Conservation (phyloP, 805 yeast species). For the Wickerhamomyces rabaulensis region DNA sequence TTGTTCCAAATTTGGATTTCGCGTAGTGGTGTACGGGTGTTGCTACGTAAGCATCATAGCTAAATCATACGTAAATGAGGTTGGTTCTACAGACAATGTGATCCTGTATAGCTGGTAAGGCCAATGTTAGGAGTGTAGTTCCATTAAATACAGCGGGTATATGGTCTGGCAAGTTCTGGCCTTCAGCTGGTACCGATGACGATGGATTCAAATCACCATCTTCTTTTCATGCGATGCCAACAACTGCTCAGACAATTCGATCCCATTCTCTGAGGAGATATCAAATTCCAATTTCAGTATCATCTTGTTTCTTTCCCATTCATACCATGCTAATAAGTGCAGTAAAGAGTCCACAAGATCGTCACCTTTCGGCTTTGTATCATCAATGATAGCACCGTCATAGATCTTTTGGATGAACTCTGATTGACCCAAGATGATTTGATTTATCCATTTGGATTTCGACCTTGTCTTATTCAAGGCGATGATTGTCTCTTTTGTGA, state of each 20-base stretch:
- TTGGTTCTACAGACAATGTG: too few relatives aligned
- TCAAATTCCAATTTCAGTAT: slow-evolving; percentile 16
- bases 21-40: background rate
- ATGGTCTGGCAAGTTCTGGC: too few relatives aligned
- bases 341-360: slow-evolving; percentile 22
- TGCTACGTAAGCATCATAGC: background rate
- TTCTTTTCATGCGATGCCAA: slow-evolving; percentile 8
- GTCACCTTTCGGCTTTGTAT: slow-evolving; percentile 17
- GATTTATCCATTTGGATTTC: slow-evolving; percentile 16
- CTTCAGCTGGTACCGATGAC: too few relatives aligned
- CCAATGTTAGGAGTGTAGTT: too few relatives aligned
- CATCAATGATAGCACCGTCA: slow-evolving; percentile 1
- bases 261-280: slow-evolving; percentile 13
- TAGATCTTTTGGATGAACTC: slow-evolving; percentile 1
- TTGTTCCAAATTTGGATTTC: background rate
- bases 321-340: slow-evolving; percentile 20
- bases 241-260: slow-evolving; percentile 14
- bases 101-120: too few relatives aligned
- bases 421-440: slow-evolving; percentile 7
- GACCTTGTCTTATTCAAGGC: slow-evolving; percentile 1
- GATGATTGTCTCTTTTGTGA: background rate
- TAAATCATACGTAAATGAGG: too few relatives aligned
- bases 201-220: background rate
- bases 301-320: slow-evolving; percentile 23
- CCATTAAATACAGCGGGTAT: too few relatives aligned